These are phyloP conservation scores for Suillus discolor DNA, from an alignment of 768 basidiomycete genomes.

Conservation along the genomic window DNA sequence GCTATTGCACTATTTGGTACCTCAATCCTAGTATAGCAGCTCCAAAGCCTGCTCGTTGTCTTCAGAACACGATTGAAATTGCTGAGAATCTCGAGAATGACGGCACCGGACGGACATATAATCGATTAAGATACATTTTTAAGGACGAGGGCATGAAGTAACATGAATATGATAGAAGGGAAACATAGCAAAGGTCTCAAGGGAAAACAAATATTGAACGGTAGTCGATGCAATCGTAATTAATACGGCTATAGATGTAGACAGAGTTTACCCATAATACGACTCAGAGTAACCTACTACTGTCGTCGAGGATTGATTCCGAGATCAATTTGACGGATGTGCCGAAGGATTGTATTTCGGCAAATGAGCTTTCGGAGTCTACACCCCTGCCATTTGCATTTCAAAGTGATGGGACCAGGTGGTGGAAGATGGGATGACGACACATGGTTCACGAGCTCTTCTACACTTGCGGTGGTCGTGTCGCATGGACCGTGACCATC, in stretches of 20 bases:
- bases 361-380: fast-evolving
- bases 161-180: too few species aligned
- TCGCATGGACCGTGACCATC: background rate
- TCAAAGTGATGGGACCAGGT: fast-evolving
- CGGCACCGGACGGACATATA: too few species aligned
- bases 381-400: background rate
- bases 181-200: too few species aligned
- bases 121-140: too few species aligned
- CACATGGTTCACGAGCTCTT: too few species aligned
- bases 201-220: background rate
- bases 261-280: background rate
- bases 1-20: background rate
- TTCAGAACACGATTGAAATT: too few species aligned
- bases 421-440: background rate
- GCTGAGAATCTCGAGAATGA: too few species aligned
- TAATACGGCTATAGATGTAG: background rate
- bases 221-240: background rate
- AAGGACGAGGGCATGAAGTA: too few species aligned
- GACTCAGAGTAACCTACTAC: background rate
- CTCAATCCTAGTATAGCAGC: background rate
- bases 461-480: too few species aligned
- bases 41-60: too few species aligned
- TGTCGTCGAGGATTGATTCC: background rate
- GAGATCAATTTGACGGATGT: background rate
- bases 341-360: background rate